Conservation (phyloP, 2,329 filamentous ascomycete genomes). For the Macrophomina tecta region DNA sequence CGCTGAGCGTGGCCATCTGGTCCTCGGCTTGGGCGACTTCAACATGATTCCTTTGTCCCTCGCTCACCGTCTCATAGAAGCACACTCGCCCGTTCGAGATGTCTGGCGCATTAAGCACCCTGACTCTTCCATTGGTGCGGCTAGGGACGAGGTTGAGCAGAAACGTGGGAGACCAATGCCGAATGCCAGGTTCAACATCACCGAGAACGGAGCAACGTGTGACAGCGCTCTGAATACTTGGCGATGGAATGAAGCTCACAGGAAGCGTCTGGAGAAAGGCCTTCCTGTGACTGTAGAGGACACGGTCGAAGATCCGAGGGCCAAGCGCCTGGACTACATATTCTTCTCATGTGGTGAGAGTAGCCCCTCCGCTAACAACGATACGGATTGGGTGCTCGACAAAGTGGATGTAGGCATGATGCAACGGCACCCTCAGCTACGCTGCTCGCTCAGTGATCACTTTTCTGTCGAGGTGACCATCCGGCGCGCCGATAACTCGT, state of each 20-base stretch:
- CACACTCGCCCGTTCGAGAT: slow-evolving; percentile 78
- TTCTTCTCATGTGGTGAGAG: slow-evolving; percentile 64
- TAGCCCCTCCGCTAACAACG: slow-evolving; percentile 37
- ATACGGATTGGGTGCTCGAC: slow-evolving; percentile 71
- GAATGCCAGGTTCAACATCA: slow-evolving; percentile 77
- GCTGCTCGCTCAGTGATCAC: slow-evolving; percentile 91
- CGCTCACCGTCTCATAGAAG: slow-evolving; percentile 80
- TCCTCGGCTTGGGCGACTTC: slow-evolving; percentile 89
- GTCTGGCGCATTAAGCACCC: slow-evolving; percentile 86
- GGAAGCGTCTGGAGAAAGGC: slow-evolving; percentile 70
- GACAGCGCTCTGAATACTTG: slow-evolving; percentile 89
- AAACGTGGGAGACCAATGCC: slow-evolving; percentile 71
- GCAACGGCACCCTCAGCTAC: slow-evolving; percentile 77
- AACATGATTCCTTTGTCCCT: slow-evolving; percentile 93
- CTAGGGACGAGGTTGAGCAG: slow-evolving; percentile 70
- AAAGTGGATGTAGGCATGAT: slow-evolving; percentile 78
- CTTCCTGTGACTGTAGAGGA: slow-evolving; percentile 69
- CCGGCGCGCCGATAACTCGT: slow-evolving; percentile 33
- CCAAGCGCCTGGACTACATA: slow-evolving; percentile 94
- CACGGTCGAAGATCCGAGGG: slow-evolving; percentile 70
- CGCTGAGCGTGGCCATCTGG: slow-evolving; percentile 79
- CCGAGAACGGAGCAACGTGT: slow-evolving; percentile 84
- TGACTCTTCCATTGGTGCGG: slow-evolving; percentile 78
- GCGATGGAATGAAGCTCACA: slow-evolving; percentile 79
- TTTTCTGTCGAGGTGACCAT: slow-evolving; percentile 89